Conservation (phyloP, 768 basidiomycete genomes). For the Auriscalpium orientale region DNA sequence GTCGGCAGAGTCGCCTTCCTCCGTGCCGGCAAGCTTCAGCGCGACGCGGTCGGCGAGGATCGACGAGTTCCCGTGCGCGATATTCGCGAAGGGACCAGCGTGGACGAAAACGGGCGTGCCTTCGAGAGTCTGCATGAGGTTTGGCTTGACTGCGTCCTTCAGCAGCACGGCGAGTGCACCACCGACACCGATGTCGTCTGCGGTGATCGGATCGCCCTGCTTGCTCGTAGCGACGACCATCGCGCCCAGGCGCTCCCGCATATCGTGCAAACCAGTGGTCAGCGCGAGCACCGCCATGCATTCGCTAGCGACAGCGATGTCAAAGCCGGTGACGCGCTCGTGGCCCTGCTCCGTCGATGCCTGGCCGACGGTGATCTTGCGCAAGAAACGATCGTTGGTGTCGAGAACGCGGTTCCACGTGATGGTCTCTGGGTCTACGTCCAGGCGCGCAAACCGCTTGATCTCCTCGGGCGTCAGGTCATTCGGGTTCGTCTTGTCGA, state of each 20-base stretch:
- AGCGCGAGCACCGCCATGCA: constrained; percentile 97
- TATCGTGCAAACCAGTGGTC: constrained; percentile 80
- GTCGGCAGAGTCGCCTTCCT: constrained; percentile 77
- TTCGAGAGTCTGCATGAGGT: constrained; percentile 96
- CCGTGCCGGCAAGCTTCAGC: constrained; percentile 92
- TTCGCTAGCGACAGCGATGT: constrained; percentile 96
- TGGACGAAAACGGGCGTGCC: constrained; percentile 99
- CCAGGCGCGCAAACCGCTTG: constrained; percentile 82
- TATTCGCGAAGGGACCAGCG: constrained; percentile 98
- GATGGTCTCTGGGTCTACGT: constrained; percentile 84
- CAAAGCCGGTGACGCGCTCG: constrained; percentile 86
- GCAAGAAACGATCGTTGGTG: constrained; percentile 94
- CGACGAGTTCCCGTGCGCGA: constrained; percentile 97
- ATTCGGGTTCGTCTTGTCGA: constrained; percentile 88
- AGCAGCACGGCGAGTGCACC: constrained; percentile 94
- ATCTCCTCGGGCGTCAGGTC: constrained; percentile 91
- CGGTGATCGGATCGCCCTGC: constrained; percentile 85
- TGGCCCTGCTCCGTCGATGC: constrained; percentile 84
- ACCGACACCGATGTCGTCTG: constrained; percentile 92
- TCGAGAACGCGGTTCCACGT: constrained; percentile 98
- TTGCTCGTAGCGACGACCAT: constrained; percentile 98
- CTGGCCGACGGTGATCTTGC: constrained; percentile 90
- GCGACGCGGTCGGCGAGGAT: constrained; percentile 97
- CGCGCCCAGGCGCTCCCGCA: constrained; percentile 84
- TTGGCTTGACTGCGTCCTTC: constrained; percentile 99